Evolutionary conservation across 306 rosid species (phyloP).

Genomic region (Myrica gale): DNA sequence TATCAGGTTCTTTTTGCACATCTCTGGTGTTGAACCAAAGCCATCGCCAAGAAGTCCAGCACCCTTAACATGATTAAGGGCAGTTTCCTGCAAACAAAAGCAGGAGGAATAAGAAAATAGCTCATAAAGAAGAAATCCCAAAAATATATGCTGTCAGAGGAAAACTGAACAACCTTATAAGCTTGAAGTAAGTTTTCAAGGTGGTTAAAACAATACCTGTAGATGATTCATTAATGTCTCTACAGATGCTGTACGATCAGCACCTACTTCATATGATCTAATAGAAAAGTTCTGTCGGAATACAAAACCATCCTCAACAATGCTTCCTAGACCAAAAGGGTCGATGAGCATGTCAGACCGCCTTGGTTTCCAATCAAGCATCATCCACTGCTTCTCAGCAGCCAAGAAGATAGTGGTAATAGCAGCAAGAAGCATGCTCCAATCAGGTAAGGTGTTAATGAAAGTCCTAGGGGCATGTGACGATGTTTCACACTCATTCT

Average conservation of each 20-base stretch:
- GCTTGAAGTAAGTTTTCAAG: too few relatives aligned
- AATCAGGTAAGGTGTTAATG: slow-evolving; percentile 93
- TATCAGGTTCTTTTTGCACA: slow-evolving; percentile 90
- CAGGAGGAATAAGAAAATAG: slow-evolving; percentile 19
- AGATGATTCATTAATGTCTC: slow-evolving; percentile 97
- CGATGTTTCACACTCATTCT: slow-evolving; percentile 52
- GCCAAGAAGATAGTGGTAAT: slow-evolving; percentile 97
- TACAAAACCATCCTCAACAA: slow-evolving; percentile 95
- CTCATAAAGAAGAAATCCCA: not conserved
- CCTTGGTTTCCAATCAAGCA: slow-evolving; percentile 99
- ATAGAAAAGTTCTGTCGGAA: slow-evolving; percentile 89
- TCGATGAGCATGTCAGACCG: slow-evolving; percentile 88
- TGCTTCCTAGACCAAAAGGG: slow-evolving; percentile 85
- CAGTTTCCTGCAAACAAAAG: slow-evolving; percentile 72
- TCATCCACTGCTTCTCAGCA: slow-evolving; percentile 99
- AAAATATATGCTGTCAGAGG: not conserved
- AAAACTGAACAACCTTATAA: not conserved
- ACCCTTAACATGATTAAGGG: slow-evolving; percentile 90
- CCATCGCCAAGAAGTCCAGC: slow-evolving; percentile 97
- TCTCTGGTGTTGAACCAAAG: slow-evolving; percentile 95
- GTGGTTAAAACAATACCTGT: slow-evolving; percentile 45
- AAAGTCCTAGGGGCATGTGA: slow-evolving; percentile 82
- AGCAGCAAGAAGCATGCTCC: slow-evolving; percentile 99
- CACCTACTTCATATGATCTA: slow-evolving; percentile 99
- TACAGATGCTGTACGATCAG: slow-evolving; percentile 97